These are phyloP conservation scores for Phytophthora tubulina DNA, from an alignment of 352 stramenopile species.

Conservation along the genomic window DNA sequence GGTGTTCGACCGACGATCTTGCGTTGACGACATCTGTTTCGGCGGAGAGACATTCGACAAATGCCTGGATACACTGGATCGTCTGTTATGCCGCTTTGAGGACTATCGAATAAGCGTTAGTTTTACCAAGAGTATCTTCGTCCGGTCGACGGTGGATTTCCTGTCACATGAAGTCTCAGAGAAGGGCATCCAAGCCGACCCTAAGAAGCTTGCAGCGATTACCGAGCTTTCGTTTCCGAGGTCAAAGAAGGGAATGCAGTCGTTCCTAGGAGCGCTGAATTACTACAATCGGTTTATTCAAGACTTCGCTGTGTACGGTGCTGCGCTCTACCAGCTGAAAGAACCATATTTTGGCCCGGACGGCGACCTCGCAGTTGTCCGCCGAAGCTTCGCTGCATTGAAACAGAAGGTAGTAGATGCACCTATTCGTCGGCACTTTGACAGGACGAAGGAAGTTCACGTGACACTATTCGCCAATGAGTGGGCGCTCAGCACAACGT, in stretches of 20 bases:
- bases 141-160: conserved; percentile 19
- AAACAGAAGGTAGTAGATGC: conserved; percentile 17
- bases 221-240: too few relatives aligned
- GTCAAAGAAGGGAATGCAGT: too few relatives aligned
- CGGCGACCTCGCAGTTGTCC: neutral
- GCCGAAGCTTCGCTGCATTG: conserved; percentile 18
- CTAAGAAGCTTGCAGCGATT: too few relatives aligned
- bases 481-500: conserved; percentile 26
- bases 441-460: conserved; percentile 3
- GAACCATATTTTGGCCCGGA: neutral
- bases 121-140: conserved; percentile 34
- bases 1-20: neutral
- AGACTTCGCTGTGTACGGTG: conserved; percentile 26
- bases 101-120: conserved; percentile 41
- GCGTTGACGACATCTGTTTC: neutral
- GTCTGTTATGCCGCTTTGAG: conserved; percentile 13
- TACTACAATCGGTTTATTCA: conserved; percentile 14
- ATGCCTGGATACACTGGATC: conserved; percentile 7
- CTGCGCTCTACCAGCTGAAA: conserved; percentile 23
- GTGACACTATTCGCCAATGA: conserved; percentile 33
- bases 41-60: neutral
- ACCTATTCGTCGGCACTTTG: conserved; percentile 27
- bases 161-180: conserved; percentile 21
- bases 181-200: too few relatives aligned
- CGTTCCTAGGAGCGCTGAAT: too few relatives aligned